Evolutionary conservation across 2,329 filamentous ascomycete genomes (phyloP).

Genomic region (Hypoxylon sp.): DNA sequence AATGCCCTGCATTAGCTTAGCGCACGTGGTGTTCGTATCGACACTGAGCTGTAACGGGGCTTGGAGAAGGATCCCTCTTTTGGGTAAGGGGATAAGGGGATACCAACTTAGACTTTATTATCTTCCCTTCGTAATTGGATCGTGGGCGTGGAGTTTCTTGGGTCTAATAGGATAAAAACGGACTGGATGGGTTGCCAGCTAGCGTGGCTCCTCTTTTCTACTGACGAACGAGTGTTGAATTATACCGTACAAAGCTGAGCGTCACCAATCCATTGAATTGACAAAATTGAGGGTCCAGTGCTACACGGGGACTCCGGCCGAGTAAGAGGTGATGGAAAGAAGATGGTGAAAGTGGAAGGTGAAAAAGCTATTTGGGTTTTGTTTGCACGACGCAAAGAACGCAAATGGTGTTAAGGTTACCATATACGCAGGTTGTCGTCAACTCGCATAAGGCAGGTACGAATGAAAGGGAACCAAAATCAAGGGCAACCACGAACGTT

Average conservation of each 20-base stretch:
- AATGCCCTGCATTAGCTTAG: constrained; percentile 36
- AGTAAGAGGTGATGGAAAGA: constrained; percentile 8
- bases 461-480: constrained; percentile 6
- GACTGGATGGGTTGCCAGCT: constrained; percentile 25
- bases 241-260: constrained; percentile 14
- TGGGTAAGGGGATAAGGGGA: constrained; percentile 28
- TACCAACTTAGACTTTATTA: constrained; percentile 32
- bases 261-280: constrained; percentile 7
- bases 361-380: constrained; percentile 11
- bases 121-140: constrained; percentile 21
- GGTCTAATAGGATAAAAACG: constrained; percentile 35
- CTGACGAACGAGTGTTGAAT: constrained; percentile 8
- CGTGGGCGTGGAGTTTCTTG: constrained; percentile 12
- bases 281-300: constrained; percentile 6
- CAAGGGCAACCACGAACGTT: constrained; percentile 1
- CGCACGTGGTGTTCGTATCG: constrained; percentile 40
- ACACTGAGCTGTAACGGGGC: constrained; percentile 22
- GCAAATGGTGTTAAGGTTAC: constrained; percentile 14
- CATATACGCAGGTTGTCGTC: constrained; percentile 35
- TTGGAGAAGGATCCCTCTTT: constrained; percentile 30
- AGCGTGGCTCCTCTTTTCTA: constrained; percentile 30
- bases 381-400: constrained; percentile 20
- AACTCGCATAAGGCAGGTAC: constrained; percentile 40
- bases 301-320: constrained; percentile 15
- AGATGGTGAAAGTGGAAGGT: constrained; percentile 6